Base-by-base conservation (phyloP, 805 yeast genomes). In the Ogataea philodendri region DNA sequence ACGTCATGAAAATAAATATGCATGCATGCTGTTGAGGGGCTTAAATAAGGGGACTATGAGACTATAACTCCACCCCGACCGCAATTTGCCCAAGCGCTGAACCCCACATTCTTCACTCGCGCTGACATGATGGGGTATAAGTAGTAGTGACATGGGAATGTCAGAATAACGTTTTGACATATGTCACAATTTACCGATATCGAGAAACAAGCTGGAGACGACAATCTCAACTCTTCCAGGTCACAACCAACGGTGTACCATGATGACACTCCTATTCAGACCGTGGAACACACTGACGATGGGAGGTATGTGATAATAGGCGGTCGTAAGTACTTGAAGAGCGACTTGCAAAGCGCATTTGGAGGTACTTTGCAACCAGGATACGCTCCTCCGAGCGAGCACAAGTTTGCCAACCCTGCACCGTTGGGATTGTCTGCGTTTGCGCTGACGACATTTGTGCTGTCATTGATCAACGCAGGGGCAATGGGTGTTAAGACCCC, bases 281-380 rank as follows among this genome's bases (percentile, higher is more conserved):
- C 42, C 22, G 52, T 59, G 10, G 68, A 76, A 5, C 52, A 78
- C 2, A 74, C 85, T 13, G 63, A 56, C 3, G 81, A 78, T 49
- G 78, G 78, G 26, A 82, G 81, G 29, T 79, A 76, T 54, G 68
- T 86, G 38, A 76, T 67, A 44, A 74, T 86, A 46, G 96, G 95
- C 4, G 71, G 78, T 50, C 78, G 81, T 44, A 79, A 74, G 57
- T 86, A 81, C 43, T 67, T 76, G 37, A 74, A 70, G 48, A 58
- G 68, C 34, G 89, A 83, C 32, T 66, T 83, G 38, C 62, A 66
- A 34, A 60, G 60, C 16, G 90, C 90, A 2, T 83, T 83, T 46
- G 96, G 95, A 59, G 96, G 96, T 79, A 70, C 83, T 13, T 64
- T 84, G 55, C 78, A 79, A 47, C 86, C 93, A 15, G 90, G 86